These are phyloP conservation scores for Sphaerostilbella broomeana DNA, from an alignment of 2,329 filamentous ascomycete species.

Conservation along the genomic window DNA sequence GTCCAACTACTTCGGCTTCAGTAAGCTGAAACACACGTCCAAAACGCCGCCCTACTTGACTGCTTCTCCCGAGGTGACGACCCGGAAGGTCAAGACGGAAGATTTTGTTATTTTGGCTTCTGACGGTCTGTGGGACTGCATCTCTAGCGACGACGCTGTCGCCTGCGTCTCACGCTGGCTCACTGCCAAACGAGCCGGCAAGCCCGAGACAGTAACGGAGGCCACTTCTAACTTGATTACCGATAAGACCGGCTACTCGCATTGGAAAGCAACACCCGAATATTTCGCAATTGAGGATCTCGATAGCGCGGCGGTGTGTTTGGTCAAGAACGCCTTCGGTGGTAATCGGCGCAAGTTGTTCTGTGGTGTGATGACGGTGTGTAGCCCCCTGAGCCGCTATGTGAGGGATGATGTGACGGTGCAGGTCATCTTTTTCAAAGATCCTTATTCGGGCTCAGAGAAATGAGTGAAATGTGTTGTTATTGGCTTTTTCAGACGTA, in stretches of 20 bases:
- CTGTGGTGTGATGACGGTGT: slow-evolving; percentile 63
- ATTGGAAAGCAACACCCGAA: slow-evolving; percentile 29
- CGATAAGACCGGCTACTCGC: slow-evolving; percentile 20
- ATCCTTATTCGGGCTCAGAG: slow-evolving; percentile 10
- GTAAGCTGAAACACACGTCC: slow-evolving; percentile 33
- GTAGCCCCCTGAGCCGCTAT: slow-evolving; percentile 59
- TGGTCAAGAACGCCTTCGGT: slow-evolving; percentile 74
- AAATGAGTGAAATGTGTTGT: background rate
- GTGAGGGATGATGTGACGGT: slow-evolving; percentile 73
- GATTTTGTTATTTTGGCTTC: slow-evolving; percentile 17
- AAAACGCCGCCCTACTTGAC: slow-evolving; percentile 19
- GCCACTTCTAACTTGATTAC: slow-evolving; percentile 9
- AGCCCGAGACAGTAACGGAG: slow-evolving; percentile 19
- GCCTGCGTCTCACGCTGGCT: slow-evolving; percentile 14
- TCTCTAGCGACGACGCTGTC: slow-evolving; percentile 13
- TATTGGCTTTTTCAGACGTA: no score
- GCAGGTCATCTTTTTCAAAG: slow-evolving; percentile 64
- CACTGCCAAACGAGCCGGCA: slow-evolving; percentile 14
- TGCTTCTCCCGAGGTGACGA: slow-evolving; percentile 11
- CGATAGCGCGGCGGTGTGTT: slow-evolving; percentile 73
- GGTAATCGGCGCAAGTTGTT: slow-evolving; percentile 69
- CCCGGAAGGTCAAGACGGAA: slow-evolving; percentile 1
- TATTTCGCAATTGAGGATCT: slow-evolving; percentile 67
- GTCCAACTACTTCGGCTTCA: slow-evolving; percentile 42
- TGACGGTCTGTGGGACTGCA: slow-evolving; percentile 15